Evolutionary conservation across 75 land plant genomes (phyloP).

Genomic region (Cunninghamia lanceolata): DNA sequence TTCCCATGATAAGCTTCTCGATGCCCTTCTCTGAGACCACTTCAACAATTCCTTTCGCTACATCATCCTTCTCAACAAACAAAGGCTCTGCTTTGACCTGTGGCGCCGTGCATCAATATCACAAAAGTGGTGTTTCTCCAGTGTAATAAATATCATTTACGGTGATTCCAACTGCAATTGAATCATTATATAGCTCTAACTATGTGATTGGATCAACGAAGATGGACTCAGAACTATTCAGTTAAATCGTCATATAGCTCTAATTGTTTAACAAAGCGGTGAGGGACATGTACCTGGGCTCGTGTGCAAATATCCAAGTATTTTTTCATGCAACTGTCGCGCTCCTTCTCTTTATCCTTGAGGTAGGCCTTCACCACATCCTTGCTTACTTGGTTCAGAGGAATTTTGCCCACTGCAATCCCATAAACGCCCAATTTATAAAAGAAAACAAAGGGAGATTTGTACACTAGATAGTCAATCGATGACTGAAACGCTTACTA

Average conservation of each 20-base stretch:
- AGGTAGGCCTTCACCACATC: background rate
- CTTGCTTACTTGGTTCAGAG: background rate
- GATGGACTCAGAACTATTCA: too few relatives aligned
- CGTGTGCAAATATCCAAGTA: background rate
- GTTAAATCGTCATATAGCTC: too few relatives aligned
- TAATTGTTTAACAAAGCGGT: background rate
- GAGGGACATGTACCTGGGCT: background rate
- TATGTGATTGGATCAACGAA: too few relatives aligned
- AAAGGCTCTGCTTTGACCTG: constrained; percentile 11
- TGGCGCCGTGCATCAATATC: background rate
- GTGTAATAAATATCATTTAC: too few relatives aligned
- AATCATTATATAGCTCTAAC: too few relatives aligned
- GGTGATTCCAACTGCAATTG: too few relatives aligned
- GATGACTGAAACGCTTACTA: background rate
- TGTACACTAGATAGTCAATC: background rate
- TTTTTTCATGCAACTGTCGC: background rate
- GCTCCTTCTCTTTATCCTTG: background rate
- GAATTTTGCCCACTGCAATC: background rate
- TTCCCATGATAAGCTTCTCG: constrained; percentile 10
- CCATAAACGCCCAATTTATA: background rate
- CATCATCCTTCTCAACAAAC: background rate
- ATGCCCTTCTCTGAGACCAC: constrained; percentile 3
- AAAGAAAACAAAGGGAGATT: background rate
- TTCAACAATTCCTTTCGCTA: constrained; percentile 9
- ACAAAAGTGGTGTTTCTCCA: too few relatives aligned